Base-by-base conservation (phyloP, 2,329 filamentous ascomycete species). In the Gliomastix tumulicola region DNA sequence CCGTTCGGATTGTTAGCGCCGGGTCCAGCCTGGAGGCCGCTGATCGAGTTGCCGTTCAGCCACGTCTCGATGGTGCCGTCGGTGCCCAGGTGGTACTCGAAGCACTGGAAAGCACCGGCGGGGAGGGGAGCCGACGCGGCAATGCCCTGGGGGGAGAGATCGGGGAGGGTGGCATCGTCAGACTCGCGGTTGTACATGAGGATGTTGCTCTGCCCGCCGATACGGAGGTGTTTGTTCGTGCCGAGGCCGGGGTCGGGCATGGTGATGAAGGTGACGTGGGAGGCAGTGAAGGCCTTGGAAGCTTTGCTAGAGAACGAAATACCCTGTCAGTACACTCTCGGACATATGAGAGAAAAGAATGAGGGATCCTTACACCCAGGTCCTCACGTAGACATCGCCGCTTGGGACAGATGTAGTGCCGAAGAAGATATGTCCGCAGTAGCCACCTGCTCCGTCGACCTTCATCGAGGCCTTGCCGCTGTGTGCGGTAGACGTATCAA, bases 101-200 rank as follows among this genome's bases (percentile, higher is more conserved):
- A 73, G 55, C 76, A 80, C 45, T 75, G 59, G 71, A 74, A 79
- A 4, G 42, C 39, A 40, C 63, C 65, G 3, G 71, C 62, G 0
- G 72, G 63, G 21, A 79, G 65, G 3, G 66, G 57, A 3, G 53
- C 58, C 4, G 74, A 79, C 1, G 71, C 53, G 1, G 72, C 71
- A 35, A 78, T 74, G 11, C 76, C 75, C 19, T 76, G 61, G 0
- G 76, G 75, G 0, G 71, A 77, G 16, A 79, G 68, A 38, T 79
- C 72, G 1, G 75, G 76, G 0, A 80, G 68, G 1, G 76, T 79
- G 1, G 75, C 75, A 41, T 80, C 75, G 52, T 79, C 74, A 13
- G 67, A 66, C 49, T 80, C 75, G 52, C 74, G 74, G 64, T 79
- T 79, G 63, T 72, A 79, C 74, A 79, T 79, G 22, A 79, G 55